Conservation (phyloP, 805 yeast genomes). For the Candida palmyrensis region DNA sequence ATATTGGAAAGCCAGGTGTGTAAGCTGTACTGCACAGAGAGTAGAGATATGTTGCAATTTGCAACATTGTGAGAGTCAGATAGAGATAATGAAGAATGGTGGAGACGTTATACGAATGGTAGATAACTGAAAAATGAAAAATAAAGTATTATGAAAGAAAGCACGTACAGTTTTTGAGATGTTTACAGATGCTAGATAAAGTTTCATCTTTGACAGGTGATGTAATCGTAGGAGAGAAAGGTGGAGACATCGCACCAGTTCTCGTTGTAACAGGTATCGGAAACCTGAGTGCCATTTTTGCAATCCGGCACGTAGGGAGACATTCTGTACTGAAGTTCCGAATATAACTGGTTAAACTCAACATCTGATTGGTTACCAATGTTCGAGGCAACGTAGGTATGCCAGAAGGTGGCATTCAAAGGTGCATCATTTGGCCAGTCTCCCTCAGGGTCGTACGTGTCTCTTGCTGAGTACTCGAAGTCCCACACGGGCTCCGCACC, state of each 20-base stretch:
- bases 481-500: conserved; percentile 60
- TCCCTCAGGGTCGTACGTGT: conserved; percentile 43
- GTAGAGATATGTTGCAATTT: too few relatives aligned
- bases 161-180: too few relatives aligned
- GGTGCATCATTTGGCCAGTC: conserved; percentile 58
- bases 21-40: too few relatives aligned
- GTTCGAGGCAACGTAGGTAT: conserved; percentile 40
- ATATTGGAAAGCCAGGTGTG: too few relatives aligned
- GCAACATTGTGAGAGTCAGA: too few relatives aligned
- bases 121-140: too few relatives aligned
- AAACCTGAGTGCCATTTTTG: conserved; percentile 17
- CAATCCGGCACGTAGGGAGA: conserved; percentile 55
- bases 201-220: conserved; percentile 7
- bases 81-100: too few relatives aligned
- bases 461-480: conserved; percentile 62
- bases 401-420: conserved; percentile 68
- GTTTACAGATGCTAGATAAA: neutral
- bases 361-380: conserved; percentile 35
- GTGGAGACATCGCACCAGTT: conserved; percentile 18
- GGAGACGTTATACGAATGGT: too few relatives aligned
- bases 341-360: conserved; percentile 45
- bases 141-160: too few relatives aligned
- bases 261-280: conserved; percentile 15
- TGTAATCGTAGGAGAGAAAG: conserved; percentile 13
- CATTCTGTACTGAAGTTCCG: conserved; percentile 45